phyloP scores from a whole-genome alignment of 2,329 filamentous ascomycete species.

The Alternaria postmessia region DNA sequence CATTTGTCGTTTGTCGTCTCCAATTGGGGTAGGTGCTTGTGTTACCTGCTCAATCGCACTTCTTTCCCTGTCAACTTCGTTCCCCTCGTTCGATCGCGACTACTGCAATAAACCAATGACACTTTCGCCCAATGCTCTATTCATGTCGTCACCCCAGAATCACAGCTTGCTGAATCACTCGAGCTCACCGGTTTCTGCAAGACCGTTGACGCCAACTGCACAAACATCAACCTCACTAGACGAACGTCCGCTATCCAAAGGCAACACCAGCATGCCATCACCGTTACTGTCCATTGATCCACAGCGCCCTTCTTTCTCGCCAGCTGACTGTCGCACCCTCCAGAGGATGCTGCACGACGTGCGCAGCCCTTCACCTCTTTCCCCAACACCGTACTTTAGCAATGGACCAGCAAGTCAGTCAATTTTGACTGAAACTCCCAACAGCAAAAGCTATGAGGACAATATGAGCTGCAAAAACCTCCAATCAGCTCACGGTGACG shows the following conservation, averaged over 20 bases:
- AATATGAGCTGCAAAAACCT: not conserved
- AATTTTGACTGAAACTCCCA: not conserved
- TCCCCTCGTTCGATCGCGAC: not conserved
- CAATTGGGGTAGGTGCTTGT: not conserved
- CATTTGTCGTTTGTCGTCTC: slow-evolving; percentile 6
- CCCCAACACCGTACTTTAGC: not conserved
- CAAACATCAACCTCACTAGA: not conserved
- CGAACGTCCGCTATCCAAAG: not conserved
- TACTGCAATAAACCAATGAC: not conserved
- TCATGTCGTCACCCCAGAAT: not conserved
- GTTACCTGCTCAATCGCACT: not conserved
- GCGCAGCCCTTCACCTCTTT: slow-evolving; percentile 5
- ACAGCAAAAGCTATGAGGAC: not conserved
- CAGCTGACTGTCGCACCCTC: slow-evolving; percentile 22
- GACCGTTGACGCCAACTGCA: not conserved
- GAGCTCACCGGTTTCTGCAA: not conserved
- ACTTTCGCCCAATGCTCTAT: not conserved
- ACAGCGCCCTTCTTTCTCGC: slow-evolving; percentile 1
- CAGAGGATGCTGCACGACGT: slow-evolving; percentile 18
- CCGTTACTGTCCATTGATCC: not conserved
- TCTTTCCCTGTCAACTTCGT: not conserved
- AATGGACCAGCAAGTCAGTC: not conserved
- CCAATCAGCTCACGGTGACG: slow-evolving; percentile 5
- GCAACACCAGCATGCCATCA: not conserved
- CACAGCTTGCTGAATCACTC: slow-evolving; percentile 4